These are phyloP conservation scores for Wickerhamomyces hampshirensis DNA, from an alignment of 805 yeast genomes.

Conservation along the genomic window DNA sequence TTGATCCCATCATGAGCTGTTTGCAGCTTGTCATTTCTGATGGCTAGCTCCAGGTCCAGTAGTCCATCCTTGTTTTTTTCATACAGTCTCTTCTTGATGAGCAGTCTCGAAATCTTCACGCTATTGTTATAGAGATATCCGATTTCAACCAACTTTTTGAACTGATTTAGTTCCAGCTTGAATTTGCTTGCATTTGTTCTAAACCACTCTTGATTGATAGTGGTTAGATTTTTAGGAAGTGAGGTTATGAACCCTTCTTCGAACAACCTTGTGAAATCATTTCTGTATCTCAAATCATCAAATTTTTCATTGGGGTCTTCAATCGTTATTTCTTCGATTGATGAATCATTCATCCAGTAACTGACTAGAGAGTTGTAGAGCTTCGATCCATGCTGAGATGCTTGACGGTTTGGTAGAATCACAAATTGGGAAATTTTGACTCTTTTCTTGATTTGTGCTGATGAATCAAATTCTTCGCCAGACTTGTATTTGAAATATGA, in stretches of 20 bases:
- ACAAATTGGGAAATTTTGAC: conserved; percentile 85
- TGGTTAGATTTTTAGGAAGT: conserved; percentile 23
- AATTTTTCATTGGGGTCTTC: conserved; percentile 94
- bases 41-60: conserved; percentile 54
- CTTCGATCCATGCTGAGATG: conserved; percentile 61
- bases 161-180: conserved; percentile 76
- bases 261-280: conserved; percentile 56
- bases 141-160: conserved; percentile 76
- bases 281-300: conserved; percentile 84
- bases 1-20: conserved; percentile 66
- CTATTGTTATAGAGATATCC: conserved; percentile 39
- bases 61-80: conserved; percentile 79
- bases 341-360: conserved; percentile 48
- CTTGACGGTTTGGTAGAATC: conserved; percentile 80
- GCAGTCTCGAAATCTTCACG: conserved; percentile 37
- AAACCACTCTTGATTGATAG: conserved; percentile 34
- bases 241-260: conserved; percentile 28
- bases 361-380: conserved; percentile 55
- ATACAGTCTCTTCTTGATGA: conserved; percentile 71
- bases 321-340: conserved; percentile 70
- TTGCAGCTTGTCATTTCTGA: conserved; percentile 66
- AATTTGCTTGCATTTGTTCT: conserved; percentile 30
- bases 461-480: conserved; percentile 41
- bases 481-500: conserved; percentile 75
- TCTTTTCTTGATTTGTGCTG: conserved; percentile 35